A percentile compares a stretch with the other conserved stretches of the same genome.
Conservation (phyloP, 805 yeast species). For the Myxozyma mucilagina region DNA sequence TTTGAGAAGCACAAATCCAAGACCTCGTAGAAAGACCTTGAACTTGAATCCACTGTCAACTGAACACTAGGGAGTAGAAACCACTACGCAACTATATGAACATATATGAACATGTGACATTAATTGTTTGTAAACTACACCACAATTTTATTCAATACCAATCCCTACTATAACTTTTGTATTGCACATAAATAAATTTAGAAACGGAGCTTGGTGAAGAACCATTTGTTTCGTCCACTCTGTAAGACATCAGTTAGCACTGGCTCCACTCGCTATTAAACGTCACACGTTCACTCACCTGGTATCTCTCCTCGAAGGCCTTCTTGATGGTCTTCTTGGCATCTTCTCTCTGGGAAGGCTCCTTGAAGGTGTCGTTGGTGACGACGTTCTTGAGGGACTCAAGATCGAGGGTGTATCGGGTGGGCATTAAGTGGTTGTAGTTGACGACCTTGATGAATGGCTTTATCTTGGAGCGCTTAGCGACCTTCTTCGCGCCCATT, state of each 20-base stretch:
- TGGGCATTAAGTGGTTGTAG: conserved; percentile 99
- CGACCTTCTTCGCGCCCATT: conserved; percentile 93
- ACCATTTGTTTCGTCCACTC: conserved; percentile 99
- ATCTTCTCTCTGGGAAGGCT: conserved; percentile 98
- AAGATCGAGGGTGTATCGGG: conserved; percentile 97
- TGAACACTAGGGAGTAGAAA: no score
- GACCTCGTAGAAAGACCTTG: no score
- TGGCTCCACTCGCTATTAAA: not conserved
- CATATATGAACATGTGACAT: conserved; percentile 34
- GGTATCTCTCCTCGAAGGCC: conserved; percentile 99
- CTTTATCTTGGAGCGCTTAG: conserved; percentile 95
- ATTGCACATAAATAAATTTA: conserved; percentile 44
- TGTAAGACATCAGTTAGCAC: conserved; percentile 14
- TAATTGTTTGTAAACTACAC: not conserved
- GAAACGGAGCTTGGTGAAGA: conserved; percentile 96
- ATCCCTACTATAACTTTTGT: not conserved
- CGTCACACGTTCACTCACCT: conserved; percentile 38
- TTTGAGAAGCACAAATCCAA: no score
- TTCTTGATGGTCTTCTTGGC: conserved; percentile 98
- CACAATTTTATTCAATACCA: not conserved
- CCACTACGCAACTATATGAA: no score
- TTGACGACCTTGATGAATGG: conserved; percentile 98
- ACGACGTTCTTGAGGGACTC: conserved; percentile 91
- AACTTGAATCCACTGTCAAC: no score
- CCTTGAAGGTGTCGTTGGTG: conserved; percentile 89